A percentile compares a stretch with the other conserved stretches of the same genome.
These are phyloP conservation scores for Volvox carteri DNA, from an alignment of 163 green algal species.

Conservation along the genomic window DNA sequence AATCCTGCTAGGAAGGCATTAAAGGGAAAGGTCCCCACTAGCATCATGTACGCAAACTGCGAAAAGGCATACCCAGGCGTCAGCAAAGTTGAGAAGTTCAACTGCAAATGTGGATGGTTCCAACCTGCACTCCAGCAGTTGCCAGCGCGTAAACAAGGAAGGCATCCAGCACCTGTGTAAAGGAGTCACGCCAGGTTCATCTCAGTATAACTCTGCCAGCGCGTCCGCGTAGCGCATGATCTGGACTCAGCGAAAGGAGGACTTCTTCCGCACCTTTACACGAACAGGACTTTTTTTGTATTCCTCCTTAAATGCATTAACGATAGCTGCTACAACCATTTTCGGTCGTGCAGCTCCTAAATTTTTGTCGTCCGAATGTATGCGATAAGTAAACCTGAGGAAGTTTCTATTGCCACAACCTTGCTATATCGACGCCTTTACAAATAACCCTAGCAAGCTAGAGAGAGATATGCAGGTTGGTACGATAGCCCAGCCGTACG, in stretches of 20 bases:
- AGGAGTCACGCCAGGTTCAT: neutral
- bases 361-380: too few relatives aligned
- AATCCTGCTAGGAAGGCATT: slow-evolving; percentile 94
- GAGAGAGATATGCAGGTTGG: too few relatives aligned
- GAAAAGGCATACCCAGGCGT: neutral
- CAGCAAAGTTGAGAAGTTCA: neutral
- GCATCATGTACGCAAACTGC: slow-evolving; percentile 90
- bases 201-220: neutral
- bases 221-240: neutral
- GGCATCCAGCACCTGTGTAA: slow-evolving; percentile 77
- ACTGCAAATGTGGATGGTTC: neutral
- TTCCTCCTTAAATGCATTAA: slow-evolving; percentile 72
- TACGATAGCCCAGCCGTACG: too few relatives aligned
- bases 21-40: slow-evolving; percentile 94
- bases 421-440: too few relatives aligned
- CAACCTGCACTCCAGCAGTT: slow-evolving; percentile 77
- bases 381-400: too few relatives aligned
- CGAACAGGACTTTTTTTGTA: slow-evolving; percentile 82
- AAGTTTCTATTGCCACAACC: too few relatives aligned
- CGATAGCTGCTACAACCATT: slow-evolving; percentile 52
- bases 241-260: neutral
- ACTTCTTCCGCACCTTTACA: slow-evolving; percentile 71
- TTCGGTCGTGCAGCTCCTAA: too few relatives aligned
- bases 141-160: slow-evolving; percentile 78
- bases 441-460: too few relatives aligned